Evolutionary conservation across 1,139 yeast species (phyloP), one percentile per base, ranked within the genome.

Genomic region (Geotrichum siamense): DNA sequence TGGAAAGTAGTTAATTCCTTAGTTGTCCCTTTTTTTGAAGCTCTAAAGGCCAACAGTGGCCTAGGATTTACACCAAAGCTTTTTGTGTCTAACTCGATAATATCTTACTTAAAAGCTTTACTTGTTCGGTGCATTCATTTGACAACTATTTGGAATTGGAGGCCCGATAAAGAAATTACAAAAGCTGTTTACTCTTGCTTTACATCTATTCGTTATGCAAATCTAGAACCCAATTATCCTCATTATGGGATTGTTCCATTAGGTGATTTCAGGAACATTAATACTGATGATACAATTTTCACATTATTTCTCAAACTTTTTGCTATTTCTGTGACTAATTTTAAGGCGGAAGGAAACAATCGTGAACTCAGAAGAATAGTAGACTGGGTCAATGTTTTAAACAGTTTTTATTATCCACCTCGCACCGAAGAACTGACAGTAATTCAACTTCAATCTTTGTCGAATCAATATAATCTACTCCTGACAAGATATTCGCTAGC

Each of bases 391-490:
- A 44, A 40, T 12, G 44, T 41, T 6, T 27, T 44, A 12, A 44
- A 44, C 25, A 38, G 28, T 30, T 40, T 40, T 17, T 33, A 28
- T 3, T 44, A 44, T 22, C 47, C 47, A 5, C 44, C 44, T 3
- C 27, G 44, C 15, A 41, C 35, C 27, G 41, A 43, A 13, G 44
- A 40, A 15, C 30, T 44, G 15, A 41, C 39, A 37, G 30, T 39
- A 21, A 35, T 32, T 9, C 41, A 44, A 15, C 38, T 40, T 5
- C 44, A 44, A 22, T 44, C 48, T 9, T 30, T 44, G 5, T 43
- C 48, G 5, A 44, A 44, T 25, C 48, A 44, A 28, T 44, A 44
- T 17, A 44, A 41, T 22, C 27, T 44, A 32, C 33, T 44, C 6
- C 26, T 43, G 9, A 39, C 47, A 17, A 30, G 47, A 20, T 39